Evolutionary conservation across 176 grass and related monocot species (phyloP), one percentile per base, ranked within the genome.

Genomic region (Lolium perenne): DNA sequence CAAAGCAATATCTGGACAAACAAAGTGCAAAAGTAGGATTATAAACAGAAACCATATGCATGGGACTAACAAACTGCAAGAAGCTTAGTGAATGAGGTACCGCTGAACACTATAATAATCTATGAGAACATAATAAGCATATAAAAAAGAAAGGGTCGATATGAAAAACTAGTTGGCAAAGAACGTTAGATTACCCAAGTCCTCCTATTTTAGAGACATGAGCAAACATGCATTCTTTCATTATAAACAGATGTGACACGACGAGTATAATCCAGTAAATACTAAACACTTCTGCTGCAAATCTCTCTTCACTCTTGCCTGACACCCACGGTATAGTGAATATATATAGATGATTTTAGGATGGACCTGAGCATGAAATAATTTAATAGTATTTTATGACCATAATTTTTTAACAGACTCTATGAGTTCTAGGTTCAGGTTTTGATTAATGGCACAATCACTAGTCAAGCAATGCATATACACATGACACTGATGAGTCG

Each of bases 1-100:
- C 84, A 91, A 85, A 26, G 89, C 87, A 92, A 95, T 90, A 92
- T 92, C 96, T 98, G 84, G 76, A 89, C 65, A 91, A 77, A 40
- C 51, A 86, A 87, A 89, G 38, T 54, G 61, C 76, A 50, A 74
- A 62, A 77, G 81, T 78, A 79, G 61, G 71, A 56, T 77, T 79
- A 60, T 40, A 69, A 89, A 56, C 57, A 69, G 41, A 56, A 48
- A 12, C 20, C 45, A 81, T 69, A 51, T 78, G 56, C 55, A 81
- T 38, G 72, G 55, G 9, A 71, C 76, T 85, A 88, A 53, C n/a
- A 49, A 71, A 20, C 15, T 75, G 63, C 79, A 82, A 48, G 16
- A 58, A 74, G n/a, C 26, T 86, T 82, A 76, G 69, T 80, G 80
- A 71, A 29, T 78, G 47, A 86, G 26, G 14, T 41, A 78, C 71